Evolutionary conservation across 164 flowering plant genomes (phyloP).

Genomic region (Stephania yunnanensis): DNA sequence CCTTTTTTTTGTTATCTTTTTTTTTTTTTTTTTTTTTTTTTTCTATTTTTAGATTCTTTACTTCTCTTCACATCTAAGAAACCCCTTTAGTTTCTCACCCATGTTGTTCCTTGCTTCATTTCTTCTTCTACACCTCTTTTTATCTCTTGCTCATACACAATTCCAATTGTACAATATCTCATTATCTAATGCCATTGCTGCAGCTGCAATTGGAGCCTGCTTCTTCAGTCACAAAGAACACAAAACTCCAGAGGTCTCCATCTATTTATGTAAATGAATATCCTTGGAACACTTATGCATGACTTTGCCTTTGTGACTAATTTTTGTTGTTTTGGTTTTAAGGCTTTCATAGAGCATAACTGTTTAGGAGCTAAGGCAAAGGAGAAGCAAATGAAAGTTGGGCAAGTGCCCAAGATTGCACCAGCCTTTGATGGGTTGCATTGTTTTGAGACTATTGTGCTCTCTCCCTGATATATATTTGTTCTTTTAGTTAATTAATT

Average conservation of each 20-base stretch:
- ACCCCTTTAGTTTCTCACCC: too few relatives aligned
- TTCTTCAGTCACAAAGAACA: constrained; percentile 17
- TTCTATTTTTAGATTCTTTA: too few relatives aligned
- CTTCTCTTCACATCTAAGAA: too few relatives aligned
- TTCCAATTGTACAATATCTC: constrained; percentile 4
- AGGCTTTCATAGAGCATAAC: background rate
- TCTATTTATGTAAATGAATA: background rate
- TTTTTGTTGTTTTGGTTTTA: background rate
- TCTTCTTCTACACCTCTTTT: too few relatives aligned
- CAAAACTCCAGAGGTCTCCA: constrained; percentile 15
- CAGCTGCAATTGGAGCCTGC: constrained; percentile 27
- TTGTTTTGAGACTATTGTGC: background rate
- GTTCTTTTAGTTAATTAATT: too few relatives aligned
- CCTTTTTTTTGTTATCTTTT: too few relatives aligned
- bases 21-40: too few relatives aligned
- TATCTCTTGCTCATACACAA: too few relatives aligned
- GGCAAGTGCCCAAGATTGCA: background rate
- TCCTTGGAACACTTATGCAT: background rate
- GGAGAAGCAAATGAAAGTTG: background rate
- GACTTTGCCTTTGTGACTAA: background rate
- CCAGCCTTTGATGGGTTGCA: background rate
- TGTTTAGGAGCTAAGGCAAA: background rate
- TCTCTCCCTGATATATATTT: background rate
- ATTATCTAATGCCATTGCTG: constrained; percentile 22
- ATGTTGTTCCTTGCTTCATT: too few relatives aligned